These are phyloP conservation scores for Gentiana dahurica DNA, from an alignment of 257 asterid genomes.

Conservation along the genomic window DNA sequence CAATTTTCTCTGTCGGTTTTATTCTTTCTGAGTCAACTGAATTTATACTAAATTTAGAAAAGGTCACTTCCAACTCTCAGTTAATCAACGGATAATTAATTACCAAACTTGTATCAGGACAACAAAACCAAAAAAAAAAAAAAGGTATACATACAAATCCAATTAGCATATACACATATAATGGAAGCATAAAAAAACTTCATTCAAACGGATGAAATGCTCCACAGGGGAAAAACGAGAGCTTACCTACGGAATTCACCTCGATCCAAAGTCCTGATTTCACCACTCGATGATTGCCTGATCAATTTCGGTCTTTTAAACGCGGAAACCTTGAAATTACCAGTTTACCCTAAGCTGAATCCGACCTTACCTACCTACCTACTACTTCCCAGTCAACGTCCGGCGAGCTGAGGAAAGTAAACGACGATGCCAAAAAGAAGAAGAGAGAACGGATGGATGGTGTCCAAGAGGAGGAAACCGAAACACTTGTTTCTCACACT, in stretches of 20 bases:
- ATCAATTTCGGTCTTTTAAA: constrained; percentile 14
- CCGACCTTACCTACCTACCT: constrained; percentile 3
- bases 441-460: constrained; percentile 9
- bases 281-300: constrained; percentile 7
- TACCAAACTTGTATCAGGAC: neutral
- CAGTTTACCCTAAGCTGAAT: constrained; percentile 7
- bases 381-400: constrained; percentile 15
- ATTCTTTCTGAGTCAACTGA: neutral
- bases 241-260: constrained; percentile 19
- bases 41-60: neutral
- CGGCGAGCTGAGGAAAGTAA: constrained; percentile 7
- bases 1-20: neutral
- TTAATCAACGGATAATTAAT: neutral
- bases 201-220: constrained; percentile 1
- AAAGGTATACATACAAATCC: neutral
- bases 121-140: constrained; percentile 1
- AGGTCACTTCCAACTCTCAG: neutral
- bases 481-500: neutral
- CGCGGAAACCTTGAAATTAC: constrained; percentile 9
- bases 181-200: neutral
- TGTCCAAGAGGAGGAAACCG: neutral
- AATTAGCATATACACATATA: constrained; percentile 1
- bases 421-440: constrained; percentile 29
- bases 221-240: constrained; percentile 15
- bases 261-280: constrained; percentile 45